Percentiles rank a stretch among this genome's conserved stretches.
Evolutionary conservation across 331 rosid species (phyloP).

Genomic region (Malus hybrid): DNA sequence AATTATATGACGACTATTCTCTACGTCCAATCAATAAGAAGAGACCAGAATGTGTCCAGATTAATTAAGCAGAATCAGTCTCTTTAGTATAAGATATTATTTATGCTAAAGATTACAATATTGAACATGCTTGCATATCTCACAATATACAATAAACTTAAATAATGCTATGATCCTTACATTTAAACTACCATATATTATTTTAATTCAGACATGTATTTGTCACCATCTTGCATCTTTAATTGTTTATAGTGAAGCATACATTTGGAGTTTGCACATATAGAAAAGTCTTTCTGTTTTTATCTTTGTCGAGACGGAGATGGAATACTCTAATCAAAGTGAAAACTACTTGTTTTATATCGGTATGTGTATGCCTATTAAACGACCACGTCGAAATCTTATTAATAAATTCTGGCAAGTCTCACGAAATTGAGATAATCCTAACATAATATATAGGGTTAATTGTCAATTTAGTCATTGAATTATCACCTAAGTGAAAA

Average conservation of each 20-base stretch:
- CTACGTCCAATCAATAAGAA: background rate
- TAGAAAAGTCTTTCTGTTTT: background rate
- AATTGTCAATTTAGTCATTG: too few relatives aligned
- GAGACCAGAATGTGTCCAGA: background rate
- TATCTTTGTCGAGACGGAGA: background rate
- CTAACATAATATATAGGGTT: background rate
- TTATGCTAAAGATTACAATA: background rate
- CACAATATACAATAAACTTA: background rate
- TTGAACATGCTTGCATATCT: background rate
- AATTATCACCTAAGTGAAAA: too few relatives aligned
- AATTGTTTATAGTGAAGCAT: background rate
- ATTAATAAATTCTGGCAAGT: background rate
- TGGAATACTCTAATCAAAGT: background rate
- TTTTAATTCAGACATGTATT: background rate
- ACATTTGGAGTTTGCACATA: background rate
- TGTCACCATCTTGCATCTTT: background rate
- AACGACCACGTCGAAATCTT: background rate
- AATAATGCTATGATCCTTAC: conserved; percentile 16
- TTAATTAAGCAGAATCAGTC: background rate
- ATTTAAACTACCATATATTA: conserved; percentile 10
- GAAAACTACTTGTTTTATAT: background rate
- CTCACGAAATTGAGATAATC: background rate
- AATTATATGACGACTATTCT: background rate
- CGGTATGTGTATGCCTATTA: background rate
- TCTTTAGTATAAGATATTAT: background rate